phyloP scores from a whole-genome alignment of 202 grass and related monocot genomes.

The Eragrostis tef region DNA sequence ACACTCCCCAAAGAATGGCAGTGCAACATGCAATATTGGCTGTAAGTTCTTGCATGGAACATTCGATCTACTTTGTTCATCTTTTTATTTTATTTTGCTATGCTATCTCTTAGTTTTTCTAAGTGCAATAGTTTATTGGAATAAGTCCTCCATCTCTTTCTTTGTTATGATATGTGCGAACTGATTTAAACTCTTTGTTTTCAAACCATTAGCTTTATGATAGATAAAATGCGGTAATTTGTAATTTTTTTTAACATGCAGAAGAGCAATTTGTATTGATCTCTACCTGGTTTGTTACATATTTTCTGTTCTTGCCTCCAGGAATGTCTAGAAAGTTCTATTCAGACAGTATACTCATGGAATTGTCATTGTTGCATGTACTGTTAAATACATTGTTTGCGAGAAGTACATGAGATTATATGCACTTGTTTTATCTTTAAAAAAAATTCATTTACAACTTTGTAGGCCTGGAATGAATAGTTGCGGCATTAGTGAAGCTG shows the following conservation, averaged over 20 bases:
- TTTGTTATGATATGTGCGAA: constrained; percentile 6
- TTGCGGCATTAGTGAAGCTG: constrained; percentile 76
- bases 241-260: too few species aligned
- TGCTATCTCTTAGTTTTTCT: not conserved
- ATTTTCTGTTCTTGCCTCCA: not conserved
- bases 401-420: not conserved
- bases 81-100: constrained; percentile 15
- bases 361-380: constrained; percentile 10
- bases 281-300: not conserved
- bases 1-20: constrained; percentile 78
- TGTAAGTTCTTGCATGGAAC: constrained; percentile 70
- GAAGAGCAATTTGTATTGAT: not conserved
- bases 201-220: not conserved
- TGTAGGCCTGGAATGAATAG: constrained; percentile 78
- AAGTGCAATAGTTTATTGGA: constrained; percentile 27
- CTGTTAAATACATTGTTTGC: constrained; percentile 28
- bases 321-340: constrained; percentile 14
- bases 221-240: too few species aligned
- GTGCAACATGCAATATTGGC: constrained; percentile 86
- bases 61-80: constrained; percentile 30
- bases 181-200: constrained; percentile 13
- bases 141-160: constrained; percentile 13
- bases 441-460: constrained; percentile 32
- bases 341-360: constrained; percentile 4
- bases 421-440: constrained; percentile 27